These are phyloP conservation scores for Calonectria hongkongensis DNA, from an alignment of 2,329 filamentous ascomycete genomes.

Conservation along the genomic window DNA sequence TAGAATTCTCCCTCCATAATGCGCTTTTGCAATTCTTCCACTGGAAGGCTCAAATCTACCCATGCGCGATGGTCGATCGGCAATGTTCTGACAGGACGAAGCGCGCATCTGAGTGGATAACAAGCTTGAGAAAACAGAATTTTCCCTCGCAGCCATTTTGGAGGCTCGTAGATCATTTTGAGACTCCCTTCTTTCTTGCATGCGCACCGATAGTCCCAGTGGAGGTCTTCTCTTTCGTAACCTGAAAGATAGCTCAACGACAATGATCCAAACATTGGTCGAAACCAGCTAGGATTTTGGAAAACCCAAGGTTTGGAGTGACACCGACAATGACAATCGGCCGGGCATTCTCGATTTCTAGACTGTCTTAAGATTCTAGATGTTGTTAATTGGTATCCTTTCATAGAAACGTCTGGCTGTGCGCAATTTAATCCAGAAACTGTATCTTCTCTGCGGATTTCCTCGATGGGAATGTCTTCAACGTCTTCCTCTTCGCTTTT, in stretches of 20 bases:
- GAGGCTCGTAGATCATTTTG: background rate
- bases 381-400: too few species aligned
- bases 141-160: background rate
- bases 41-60: background rate
- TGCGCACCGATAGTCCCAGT: slow-evolving; percentile 10
- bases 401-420: background rate
- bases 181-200: slow-evolving; percentile 9
- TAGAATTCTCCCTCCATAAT: background rate
- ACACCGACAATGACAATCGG: slow-evolving; percentile 6
- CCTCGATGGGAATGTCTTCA: background rate
- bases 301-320: background rate
- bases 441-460: background rate
- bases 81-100: background rate
- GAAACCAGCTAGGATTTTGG: background rate
- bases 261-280: background rate
- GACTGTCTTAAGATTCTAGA: background rate
- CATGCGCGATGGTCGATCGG: background rate
- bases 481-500: background rate
- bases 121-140: background rate
- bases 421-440: background rate
- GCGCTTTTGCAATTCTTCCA: background rate
- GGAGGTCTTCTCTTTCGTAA: background rate
- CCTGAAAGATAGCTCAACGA: slow-evolving; percentile 1
- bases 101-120: background rate
- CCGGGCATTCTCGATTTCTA: background rate